phyloP scores from a whole-genome alignment of 768 basidiomycete genomes.

The Kwoniella heveanensis region DNA sequence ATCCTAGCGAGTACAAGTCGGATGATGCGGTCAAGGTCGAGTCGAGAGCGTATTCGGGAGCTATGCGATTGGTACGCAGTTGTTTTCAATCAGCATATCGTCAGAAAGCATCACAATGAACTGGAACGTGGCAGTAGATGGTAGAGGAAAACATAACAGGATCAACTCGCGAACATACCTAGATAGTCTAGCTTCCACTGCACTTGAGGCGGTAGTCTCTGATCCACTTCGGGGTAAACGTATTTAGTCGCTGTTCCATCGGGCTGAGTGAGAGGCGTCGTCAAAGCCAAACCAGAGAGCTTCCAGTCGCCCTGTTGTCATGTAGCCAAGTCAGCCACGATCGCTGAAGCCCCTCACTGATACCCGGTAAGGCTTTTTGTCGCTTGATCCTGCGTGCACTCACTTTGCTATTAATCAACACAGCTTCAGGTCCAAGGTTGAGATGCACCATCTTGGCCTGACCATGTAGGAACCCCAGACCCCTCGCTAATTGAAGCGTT shows the following conservation, averaged over 20 bases:
- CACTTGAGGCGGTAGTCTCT: slow-evolving; percentile 72
- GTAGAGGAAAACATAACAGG: too few species aligned
- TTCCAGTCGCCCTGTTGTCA: slow-evolving; percentile 92
- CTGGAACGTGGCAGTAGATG: too few species aligned
- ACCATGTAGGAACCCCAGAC: slow-evolving; percentile 76
- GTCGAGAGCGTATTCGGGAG: slow-evolving; percentile 91
- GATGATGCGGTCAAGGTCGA: slow-evolving; percentile 82
- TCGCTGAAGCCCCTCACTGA: too few species aligned
- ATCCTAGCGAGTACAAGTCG: slow-evolving; percentile 83
- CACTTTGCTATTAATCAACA: slow-evolving; percentile 86
- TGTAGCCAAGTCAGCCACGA: too few species aligned
- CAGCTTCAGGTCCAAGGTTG: slow-evolving; percentile 81
- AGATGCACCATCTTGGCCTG: slow-evolving; percentile 90
- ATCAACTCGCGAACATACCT: slow-evolving; percentile 61
- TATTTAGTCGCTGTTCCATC: slow-evolving; percentile 77
- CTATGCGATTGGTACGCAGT: too few species aligned
- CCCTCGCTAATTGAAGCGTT: slow-evolving; percentile 71
- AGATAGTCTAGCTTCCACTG: slow-evolving; percentile 95
- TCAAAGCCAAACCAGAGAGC: slow-evolving; percentile 82
- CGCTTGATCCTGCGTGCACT: too few species aligned
- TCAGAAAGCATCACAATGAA: too few species aligned
- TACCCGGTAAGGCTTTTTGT: too few species aligned
- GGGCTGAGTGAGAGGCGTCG: slow-evolving; percentile 70
- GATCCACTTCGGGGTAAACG: slow-evolving; percentile 88
- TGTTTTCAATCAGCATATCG: too few species aligned